These are phyloP conservation scores for Acanthamoeba sp. DNA, from an alignment of 208 protist genomes.

Conservation along the genomic window DNA sequence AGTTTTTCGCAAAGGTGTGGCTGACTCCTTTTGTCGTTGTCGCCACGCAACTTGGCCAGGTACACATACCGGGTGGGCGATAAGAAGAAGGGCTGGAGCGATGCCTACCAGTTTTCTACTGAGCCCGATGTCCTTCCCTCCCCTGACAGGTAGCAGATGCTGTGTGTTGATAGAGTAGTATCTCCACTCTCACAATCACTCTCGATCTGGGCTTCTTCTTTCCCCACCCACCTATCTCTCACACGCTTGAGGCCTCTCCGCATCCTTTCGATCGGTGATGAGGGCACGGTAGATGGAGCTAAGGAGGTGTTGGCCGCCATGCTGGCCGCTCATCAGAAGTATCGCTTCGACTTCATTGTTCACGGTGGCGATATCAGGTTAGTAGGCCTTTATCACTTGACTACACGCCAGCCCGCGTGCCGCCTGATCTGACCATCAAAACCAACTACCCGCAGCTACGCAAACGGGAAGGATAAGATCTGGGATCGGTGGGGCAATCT, in stretches of 20 bases:
- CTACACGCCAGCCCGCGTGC: neutral
- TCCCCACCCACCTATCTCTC: too few relatives aligned
- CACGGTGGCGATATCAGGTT: conserved; percentile 9
- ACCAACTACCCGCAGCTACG: too few relatives aligned
- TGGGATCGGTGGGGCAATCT: conserved; percentile 1
- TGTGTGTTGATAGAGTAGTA: too few relatives aligned
- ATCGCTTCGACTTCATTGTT: neutral
- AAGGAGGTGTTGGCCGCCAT: neutral
- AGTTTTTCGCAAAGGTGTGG: too few relatives aligned
- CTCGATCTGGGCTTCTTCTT: too few relatives aligned
- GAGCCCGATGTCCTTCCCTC: neutral
- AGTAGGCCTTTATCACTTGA: too few relatives aligned
- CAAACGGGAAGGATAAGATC: neutral
- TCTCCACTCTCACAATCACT: too few relatives aligned
- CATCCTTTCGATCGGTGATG: neutral
- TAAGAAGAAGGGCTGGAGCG: neutral
- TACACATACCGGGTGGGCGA: neutral
- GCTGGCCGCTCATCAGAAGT: neutral
- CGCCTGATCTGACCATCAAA: neutral
- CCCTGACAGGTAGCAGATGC: neutral
- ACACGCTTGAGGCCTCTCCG: neutral
- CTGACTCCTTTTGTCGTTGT: too few relatives aligned
- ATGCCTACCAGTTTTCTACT: neutral
- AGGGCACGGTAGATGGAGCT: neutral
- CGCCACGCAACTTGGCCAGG: neutral